Conservation (phyloP, 1,139 yeast genomes). For the Komagataea norvegica region DNA sequence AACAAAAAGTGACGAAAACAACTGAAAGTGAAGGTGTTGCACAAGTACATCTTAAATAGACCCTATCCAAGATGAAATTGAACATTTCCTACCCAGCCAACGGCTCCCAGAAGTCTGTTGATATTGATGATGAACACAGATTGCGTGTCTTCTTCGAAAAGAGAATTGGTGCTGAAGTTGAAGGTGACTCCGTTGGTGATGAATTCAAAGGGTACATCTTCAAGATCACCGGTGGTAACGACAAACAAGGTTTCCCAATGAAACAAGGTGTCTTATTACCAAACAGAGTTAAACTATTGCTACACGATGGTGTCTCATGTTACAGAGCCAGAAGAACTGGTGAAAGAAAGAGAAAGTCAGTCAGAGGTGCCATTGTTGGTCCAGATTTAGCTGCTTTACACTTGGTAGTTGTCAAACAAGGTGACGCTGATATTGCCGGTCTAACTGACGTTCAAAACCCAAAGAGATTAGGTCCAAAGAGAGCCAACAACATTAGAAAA, state of each 20-base stretch:
- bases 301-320: conserved; percentile 94
- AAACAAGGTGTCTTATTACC: conserved; percentile 99
- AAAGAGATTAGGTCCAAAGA: conserved; percentile 99
- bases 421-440: conserved; percentile 94
- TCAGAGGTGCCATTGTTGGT: conserved; percentile 99
- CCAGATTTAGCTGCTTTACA: conserved; percentile 95
- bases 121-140: conserved; percentile 98
- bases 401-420: conserved; percentile 93
- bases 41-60: neutral
- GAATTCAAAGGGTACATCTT: conserved; percentile 99
- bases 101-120: conserved; percentile 98
- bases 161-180: conserved; percentile 99
- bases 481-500: conserved; percentile 98
- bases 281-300: conserved; percentile 96
- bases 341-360: conserved; percentile 99
- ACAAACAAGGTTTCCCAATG: conserved; percentile 99
- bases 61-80: conserved; percentile 47
- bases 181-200: conserved; percentile 97
- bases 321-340: conserved; percentile 99
- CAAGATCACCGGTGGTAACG: conserved; percentile 99
- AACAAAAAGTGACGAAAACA: neutral
- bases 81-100: conserved; percentile 99
- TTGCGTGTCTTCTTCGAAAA: conserved; percentile 98
- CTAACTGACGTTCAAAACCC: conserved; percentile 92
- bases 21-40: neutral